Evolutionary conservation across 768 basidiomycete species (phyloP).

Genomic region (Termitomyces sp.): DNA sequence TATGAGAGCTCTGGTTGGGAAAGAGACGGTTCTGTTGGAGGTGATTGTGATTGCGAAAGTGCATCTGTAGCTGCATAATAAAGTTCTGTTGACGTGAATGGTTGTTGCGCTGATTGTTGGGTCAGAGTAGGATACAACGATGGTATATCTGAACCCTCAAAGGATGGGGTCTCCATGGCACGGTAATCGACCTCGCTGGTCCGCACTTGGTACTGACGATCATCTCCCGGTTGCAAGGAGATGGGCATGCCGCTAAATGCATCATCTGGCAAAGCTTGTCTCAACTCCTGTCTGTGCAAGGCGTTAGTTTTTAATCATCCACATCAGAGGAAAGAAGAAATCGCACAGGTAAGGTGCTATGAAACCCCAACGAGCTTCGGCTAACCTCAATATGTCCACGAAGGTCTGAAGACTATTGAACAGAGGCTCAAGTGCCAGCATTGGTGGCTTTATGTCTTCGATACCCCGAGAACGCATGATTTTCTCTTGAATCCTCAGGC

Average conservation of each 20-base stretch:
- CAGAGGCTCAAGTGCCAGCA: constrained; percentile 28
- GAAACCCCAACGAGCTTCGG: constrained; percentile 28
- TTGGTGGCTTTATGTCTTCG: constrained; percentile 28
- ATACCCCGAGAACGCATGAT: constrained; percentile 17
- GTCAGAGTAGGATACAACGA: not conserved
- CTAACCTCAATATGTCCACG: constrained; percentile 35
- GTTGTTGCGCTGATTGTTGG: not conserved
- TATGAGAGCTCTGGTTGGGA: not conserved
- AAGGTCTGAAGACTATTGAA: constrained; percentile 34
- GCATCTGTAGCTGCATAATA: not conserved
- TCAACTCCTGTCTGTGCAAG: constrained; percentile 9
- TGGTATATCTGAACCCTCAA: not conserved
- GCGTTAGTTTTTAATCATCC: not conserved
- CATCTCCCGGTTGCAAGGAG: not conserved
- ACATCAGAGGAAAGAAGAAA: not conserved
- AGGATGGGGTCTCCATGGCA: not conserved
- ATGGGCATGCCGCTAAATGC: not conserved
- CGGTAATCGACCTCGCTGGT: not conserved
- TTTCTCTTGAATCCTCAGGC: constrained; percentile 42
- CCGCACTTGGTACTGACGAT: not conserved
- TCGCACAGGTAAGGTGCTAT: constrained; percentile 26
- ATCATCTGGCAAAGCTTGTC: constrained; percentile 6
- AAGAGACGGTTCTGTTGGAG: not conserved
- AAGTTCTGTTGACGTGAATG: not conserved
- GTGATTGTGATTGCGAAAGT: not conserved